phyloP scores from a whole-genome alignment of 31 red algal species.

The Odonthalia washingtoniensis region DNA sequence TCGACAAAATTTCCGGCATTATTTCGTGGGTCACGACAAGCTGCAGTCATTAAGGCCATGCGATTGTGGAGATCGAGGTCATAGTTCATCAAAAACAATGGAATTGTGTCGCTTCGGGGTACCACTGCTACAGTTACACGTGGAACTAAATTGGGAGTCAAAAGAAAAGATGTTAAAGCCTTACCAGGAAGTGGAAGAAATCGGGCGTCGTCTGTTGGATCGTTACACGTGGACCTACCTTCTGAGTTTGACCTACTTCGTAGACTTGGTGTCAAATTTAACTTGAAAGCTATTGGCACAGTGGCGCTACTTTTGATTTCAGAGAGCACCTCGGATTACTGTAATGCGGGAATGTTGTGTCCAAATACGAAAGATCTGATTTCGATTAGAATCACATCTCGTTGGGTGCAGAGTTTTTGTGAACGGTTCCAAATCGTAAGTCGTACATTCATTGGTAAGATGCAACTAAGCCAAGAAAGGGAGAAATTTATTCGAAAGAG shows the following conservation, averaged over 20 bases:
- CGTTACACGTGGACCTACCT: background rate
- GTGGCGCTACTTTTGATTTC: background rate
- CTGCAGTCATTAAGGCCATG: too few relatives aligned
- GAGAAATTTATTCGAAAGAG: background rate
- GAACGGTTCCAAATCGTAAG: constrained; percentile 15
- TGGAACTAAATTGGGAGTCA: background rate
- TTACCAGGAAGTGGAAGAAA: background rate
- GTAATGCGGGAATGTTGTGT: background rate
- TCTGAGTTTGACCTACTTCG: constrained; percentile 26
- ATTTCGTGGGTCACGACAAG: too few relatives aligned
- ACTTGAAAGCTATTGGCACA: background rate
- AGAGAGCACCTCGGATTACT: background rate
- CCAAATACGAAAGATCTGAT: background rate
- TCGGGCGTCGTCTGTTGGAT: background rate
- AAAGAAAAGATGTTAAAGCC: background rate
- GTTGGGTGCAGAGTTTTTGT: constrained; percentile 17
- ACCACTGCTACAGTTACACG: background rate
- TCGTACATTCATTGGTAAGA: background rate
- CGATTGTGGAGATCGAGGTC: too few relatives aligned
- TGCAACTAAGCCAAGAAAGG: background rate
- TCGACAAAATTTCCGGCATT: too few relatives aligned
- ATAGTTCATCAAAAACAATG: too few relatives aligned
- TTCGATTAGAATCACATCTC: background rate
- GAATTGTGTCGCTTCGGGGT: too few relatives aligned
- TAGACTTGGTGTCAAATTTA: constrained; percentile 31